phyloP scores from a whole-genome alignment of 352 stramenopile genomes.

The Globisporangium splendens region DNA sequence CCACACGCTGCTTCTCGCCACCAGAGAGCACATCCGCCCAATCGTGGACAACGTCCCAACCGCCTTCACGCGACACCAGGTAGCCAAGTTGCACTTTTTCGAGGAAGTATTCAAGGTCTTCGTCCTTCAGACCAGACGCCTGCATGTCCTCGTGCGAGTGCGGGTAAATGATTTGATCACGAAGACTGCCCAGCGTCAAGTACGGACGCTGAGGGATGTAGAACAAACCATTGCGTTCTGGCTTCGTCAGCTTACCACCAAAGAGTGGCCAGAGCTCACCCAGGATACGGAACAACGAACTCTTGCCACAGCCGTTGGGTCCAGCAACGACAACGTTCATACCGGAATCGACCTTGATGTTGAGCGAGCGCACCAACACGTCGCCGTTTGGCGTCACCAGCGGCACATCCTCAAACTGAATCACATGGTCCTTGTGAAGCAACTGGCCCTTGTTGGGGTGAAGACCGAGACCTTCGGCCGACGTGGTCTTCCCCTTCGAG shows the following conservation, averaged over 20 bases:
- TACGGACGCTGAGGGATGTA: conserved; percentile 91
- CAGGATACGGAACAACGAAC: conserved; percentile 84
- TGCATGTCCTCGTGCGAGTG: conserved; percentile 71
- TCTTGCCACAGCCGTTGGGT: conserved; percentile 86
- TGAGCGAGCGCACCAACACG: conserved; percentile 79
- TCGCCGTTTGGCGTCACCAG: conserved; percentile 88
- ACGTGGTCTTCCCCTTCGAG: conserved; percentile 23
- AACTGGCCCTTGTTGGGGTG: conserved; percentile 62
- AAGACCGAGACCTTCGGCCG: conserved; percentile 45
- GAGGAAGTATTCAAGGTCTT: conserved; percentile 64
- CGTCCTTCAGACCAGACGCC: conserved; percentile 42
- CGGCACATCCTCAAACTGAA: conserved; percentile 87
- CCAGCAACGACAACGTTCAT: conserved; percentile 89
- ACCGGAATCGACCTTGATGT: conserved; percentile 78
- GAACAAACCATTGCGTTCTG: conserved; percentile 79
- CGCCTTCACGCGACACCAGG: conserved; percentile 67
- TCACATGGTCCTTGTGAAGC: conserved; percentile 61
- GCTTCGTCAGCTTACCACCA: conserved; percentile 73
- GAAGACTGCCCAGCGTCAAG: conserved; percentile 79
- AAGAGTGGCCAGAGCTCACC: conserved; percentile 87
- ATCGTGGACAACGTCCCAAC: conserved; percentile 79
- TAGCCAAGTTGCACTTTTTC: conserved; percentile 82
- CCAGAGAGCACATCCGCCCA: conserved; percentile 87
- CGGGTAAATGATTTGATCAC: conserved; percentile 90
- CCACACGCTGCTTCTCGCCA: conserved; percentile 90